Percentiles rank a stretch among this genome's conserved stretches.
Evolutionary conservation across 2,329 filamentous ascomycete species (phyloP).

Genomic region (Xylariaceae sp.): DNA sequence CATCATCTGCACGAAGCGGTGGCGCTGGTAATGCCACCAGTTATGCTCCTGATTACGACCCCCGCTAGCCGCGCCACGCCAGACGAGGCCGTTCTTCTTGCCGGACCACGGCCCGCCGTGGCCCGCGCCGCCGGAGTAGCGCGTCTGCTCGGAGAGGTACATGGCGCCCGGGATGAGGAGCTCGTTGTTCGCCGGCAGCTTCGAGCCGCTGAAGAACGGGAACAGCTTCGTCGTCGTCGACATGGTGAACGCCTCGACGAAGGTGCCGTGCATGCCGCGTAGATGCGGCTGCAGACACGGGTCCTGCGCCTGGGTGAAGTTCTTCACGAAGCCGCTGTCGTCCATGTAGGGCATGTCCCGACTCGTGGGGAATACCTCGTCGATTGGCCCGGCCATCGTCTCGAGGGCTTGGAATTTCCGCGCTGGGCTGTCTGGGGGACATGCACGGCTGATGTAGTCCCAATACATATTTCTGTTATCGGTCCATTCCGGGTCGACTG

Average conservation of each 20-base stretch:
- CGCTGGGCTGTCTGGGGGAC: neutral
- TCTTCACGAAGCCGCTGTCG: slow-evolving; percentile 46
- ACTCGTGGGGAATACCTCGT: neutral
- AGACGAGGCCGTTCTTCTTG: slow-evolving; percentile 54
- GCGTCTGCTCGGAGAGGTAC: slow-evolving; percentile 56
- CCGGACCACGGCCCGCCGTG: slow-evolving; percentile 55
- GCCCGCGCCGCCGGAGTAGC: slow-evolving; percentile 53
- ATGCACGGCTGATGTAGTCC: slow-evolving; percentile 41
- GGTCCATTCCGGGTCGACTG: slow-evolving; percentile 47
- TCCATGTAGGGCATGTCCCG: neutral
- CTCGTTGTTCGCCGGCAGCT: slow-evolving; percentile 57
- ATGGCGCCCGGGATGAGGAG: slow-evolving; percentile 59
- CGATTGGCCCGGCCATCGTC: neutral
- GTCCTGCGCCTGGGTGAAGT: slow-evolving; percentile 44
- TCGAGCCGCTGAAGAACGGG: slow-evolving; percentile 57
- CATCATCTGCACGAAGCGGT: slow-evolving; percentile 65
- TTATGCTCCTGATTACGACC: slow-evolving; percentile 50
- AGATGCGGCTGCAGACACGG: slow-evolving; percentile 44
- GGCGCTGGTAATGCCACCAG: slow-evolving; percentile 68
- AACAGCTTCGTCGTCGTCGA: slow-evolving; percentile 48
- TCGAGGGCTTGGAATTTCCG: neutral
- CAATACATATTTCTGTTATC: slow-evolving; percentile 47
- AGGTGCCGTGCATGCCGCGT: slow-evolving; percentile 47
- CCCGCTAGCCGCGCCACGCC: slow-evolving; percentile 63
- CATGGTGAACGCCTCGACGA: slow-evolving; percentile 48